Conservation (phyloP, 805 yeast genomes). For the Wickerhamiella sergipiensis region DNA sequence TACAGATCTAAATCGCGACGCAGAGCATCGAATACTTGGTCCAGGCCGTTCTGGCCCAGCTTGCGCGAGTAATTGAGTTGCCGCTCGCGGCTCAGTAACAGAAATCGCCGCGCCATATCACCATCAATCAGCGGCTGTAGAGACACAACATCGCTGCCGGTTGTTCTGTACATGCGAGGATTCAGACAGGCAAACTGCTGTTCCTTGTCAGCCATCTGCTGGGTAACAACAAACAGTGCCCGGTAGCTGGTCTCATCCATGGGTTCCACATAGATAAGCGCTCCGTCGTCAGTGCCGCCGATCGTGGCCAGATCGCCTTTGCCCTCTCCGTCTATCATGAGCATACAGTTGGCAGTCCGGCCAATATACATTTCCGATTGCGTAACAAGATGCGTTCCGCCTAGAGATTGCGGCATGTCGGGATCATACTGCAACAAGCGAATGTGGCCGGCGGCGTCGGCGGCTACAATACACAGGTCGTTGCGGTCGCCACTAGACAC, state of each 20-base stretch:
- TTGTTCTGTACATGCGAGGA: constrained; percentile 32
- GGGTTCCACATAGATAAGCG: constrained; percentile 60
- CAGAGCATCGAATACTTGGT: constrained; percentile 16
- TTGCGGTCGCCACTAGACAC: constrained; percentile 26
- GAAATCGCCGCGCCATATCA: constrained; percentile 17
- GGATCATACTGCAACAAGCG: constrained; percentile 82
- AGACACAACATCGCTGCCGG: constrained; percentile 6
- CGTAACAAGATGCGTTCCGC: constrained; percentile 64
- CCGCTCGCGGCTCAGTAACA: constrained; percentile 15
- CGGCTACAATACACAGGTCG: constrained; percentile 48
- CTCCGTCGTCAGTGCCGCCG: constrained; percentile 71
- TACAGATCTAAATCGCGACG: background rate
- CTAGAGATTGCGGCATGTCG: constrained; percentile 68
- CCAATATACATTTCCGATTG: constrained; percentile 61
- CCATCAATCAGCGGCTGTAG: constrained; percentile 20
- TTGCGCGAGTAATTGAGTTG: constrained; percentile 19
- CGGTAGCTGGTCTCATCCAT: constrained; percentile 63
- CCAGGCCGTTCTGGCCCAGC: constrained; percentile 21
- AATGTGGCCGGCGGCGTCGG: constrained; percentile 53
- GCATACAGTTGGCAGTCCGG: constrained; percentile 26
- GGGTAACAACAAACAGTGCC: constrained; percentile 72
- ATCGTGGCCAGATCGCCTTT: constrained; percentile 34
- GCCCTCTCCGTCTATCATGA: constrained; percentile 18
- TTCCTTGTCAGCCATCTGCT: constrained; percentile 70
- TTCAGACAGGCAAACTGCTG: constrained; percentile 66